Evolutionary conservation across 2,329 filamentous ascomycete genomes (phyloP).

Genomic region (Alternaria tenuissima): DNA sequence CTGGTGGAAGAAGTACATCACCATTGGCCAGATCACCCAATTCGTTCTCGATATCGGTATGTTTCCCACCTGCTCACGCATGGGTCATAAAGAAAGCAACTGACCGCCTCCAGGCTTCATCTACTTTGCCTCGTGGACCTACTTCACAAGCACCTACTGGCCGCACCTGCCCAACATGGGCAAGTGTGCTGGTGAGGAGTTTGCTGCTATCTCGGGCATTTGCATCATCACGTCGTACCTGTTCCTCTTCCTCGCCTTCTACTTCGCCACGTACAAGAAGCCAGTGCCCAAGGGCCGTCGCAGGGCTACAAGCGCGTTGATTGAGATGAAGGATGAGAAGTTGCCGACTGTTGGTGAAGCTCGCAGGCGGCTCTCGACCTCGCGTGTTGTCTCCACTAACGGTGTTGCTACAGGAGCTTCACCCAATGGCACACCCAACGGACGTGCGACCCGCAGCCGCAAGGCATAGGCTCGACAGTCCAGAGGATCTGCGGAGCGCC

Average conservation of each 20-base stretch:
- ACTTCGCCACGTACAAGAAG: conserved; percentile 95
- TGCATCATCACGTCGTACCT: conserved; percentile 94
- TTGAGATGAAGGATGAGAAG: conserved; percentile 82
- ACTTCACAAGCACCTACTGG: conserved; percentile 94
- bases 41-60: conserved; percentile 96
- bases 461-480: conserved; percentile 65
- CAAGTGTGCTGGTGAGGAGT: conserved; percentile 93
- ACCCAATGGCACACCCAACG: conserved; percentile 62
- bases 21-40: conserved; percentile 94
- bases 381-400: conserved; percentile 53
- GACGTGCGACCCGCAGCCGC: conserved; percentile 70
- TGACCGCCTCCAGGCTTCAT: conserved; percentile 75
- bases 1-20: conserved; percentile 99
- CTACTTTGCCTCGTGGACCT: conserved; percentile 99
- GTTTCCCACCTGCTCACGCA: conserved; percentile 41
- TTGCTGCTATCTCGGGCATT: conserved; percentile 91
- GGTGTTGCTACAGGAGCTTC: conserved; percentile 52
- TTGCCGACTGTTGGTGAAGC: conserved; percentile 63
- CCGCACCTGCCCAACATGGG: conserved; percentile 82
- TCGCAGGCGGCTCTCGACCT: conserved; percentile 58
- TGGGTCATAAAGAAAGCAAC: conserved; percentile 11
- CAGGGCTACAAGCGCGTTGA: conserved; percentile 83
- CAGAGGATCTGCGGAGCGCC: conserved; percentile 3
- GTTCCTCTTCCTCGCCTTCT: conserved; percentile 98
- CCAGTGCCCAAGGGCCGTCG: conserved; percentile 75